These are phyloP conservation scores for Grosmannia serpens DNA, from an alignment of 2,329 filamentous ascomycete species.

Conservation along the genomic window DNA sequence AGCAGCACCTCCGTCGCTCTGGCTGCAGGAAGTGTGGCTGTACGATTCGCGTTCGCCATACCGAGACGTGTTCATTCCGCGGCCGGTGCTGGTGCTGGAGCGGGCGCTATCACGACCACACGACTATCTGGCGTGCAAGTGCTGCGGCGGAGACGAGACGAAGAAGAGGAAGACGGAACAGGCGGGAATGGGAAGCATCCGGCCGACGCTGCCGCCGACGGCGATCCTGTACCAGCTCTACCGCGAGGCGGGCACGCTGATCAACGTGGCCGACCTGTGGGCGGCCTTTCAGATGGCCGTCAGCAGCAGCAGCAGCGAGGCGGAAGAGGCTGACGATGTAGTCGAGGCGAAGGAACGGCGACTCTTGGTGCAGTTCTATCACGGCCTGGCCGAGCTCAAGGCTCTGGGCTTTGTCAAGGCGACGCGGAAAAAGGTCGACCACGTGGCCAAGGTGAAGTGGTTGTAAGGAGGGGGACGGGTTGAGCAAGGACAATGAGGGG, in stretches of 20 bases:
- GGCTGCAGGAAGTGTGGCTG: conserved; percentile 62
- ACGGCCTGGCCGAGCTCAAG: conserved; percentile 71
- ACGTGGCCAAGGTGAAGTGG: conserved; percentile 83
- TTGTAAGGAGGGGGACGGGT: no score
- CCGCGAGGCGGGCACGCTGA: conserved; percentile 61
- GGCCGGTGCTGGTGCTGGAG: conserved; percentile 58
- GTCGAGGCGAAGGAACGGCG: conserved; percentile 39
- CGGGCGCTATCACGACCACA: conserved; percentile 60
- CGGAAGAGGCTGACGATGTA: conserved; percentile 29
- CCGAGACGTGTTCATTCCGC: conserved; percentile 63
- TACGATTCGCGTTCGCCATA: conserved; percentile 62
- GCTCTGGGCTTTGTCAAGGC: conserved; percentile 78
- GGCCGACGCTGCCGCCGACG: conserved; percentile 54
- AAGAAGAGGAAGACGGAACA: conserved; percentile 6
- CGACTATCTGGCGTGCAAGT: conserved; percentile 65
- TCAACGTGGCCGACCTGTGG: conserved; percentile 74
- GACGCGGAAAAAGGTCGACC: conserved; percentile 85
- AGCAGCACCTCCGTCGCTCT: conserved; percentile 20
- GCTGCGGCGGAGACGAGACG: conserved; percentile 38
- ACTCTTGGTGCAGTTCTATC: conserved; percentile 69
- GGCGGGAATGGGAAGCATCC: conserved; percentile 33
- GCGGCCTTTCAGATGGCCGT: conserved; percentile 60
- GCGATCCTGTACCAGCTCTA: conserved; percentile 71
- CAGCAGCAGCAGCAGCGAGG: conserved; percentile 26
- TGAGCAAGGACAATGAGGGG: no score